Evolutionary conservation across 2,329 filamentous ascomycete genomes (phyloP), one percentile per base, ranked within the genome.

Genomic region (Ophiostoma sp.): DNA sequence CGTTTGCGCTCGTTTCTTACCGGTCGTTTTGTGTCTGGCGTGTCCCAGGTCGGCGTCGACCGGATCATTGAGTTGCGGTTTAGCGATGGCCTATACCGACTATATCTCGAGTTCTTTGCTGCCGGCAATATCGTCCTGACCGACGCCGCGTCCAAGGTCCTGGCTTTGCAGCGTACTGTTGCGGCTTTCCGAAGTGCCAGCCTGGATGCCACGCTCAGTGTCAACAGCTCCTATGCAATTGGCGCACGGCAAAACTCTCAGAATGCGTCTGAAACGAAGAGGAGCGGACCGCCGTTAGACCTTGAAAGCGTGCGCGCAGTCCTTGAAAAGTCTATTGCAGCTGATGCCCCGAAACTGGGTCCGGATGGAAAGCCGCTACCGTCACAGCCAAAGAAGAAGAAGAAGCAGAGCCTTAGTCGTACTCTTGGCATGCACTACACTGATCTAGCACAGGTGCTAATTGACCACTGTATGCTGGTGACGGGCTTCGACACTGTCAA

Each of bases 101-200:
- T 99, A 31, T 97, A 93, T 77, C 82, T 99, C 36, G 95, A 99
- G 80, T 99, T 99, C 81, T 99, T 97, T 78, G 94, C 95, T 0
- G 81, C 92, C 68, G 95, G 95, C 65, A 99, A 99, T 77, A 90
- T 99, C 72, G 92, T 99, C 72, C 84, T 99, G 69, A 97, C 95
- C 2, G 93, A 98, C 77, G 86, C 85, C 68, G 89, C 96, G 33
- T 82, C 94, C 68, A 95, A 90, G 73, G 94, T 98, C 70, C 79
- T 98, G 48, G 88, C 91, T 0, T 81, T 99, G 27, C 83, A 95
- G 74, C 88, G 95, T 70, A 73, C 71, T 1, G 73, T 74, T 2
- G 72, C 72, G 13, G 71, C 72, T 6, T 74, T 74, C 33, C 72
- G 72, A 31, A 74, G 73, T 36, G 72, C 71, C 54, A 74, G 73